Percentiles rank a stretch among this genome's conserved stretches.
Evolutionary conservation across 371 early-diverging fungal genomes (phyloP).

Genomic region (Sporodiniella umbellata): DNA sequence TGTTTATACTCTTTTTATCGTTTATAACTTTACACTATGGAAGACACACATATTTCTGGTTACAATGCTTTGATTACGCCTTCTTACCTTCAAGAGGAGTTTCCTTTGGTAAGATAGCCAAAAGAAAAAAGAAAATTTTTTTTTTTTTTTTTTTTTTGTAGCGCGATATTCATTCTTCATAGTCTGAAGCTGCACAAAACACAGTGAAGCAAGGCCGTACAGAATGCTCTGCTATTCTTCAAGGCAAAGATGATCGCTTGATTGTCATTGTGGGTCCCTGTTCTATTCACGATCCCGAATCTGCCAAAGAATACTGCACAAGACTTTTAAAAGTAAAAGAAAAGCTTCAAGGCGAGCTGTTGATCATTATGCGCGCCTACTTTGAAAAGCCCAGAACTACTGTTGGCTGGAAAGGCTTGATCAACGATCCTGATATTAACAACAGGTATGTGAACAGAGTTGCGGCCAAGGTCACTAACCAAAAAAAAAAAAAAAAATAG

Average conservation of each 20-base stretch:
- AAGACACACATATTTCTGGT: constrained; percentile 61
- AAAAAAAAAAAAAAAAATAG: constrained; percentile 17
- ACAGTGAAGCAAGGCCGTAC: constrained; percentile 58
- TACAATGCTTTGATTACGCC: constrained; percentile 62
- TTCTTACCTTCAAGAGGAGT: constrained; percentile 58
- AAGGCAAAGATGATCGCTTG: constrained; percentile 80
- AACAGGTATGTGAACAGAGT: too few species aligned
- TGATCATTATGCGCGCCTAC: constrained; percentile 90
- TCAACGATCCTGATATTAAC: constrained; percentile 88
- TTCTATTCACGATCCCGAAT: constrained; percentile 83
- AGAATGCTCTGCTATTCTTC: constrained; percentile 67
- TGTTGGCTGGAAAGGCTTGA: constrained; percentile 93
- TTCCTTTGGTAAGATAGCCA: constrained; percentile 55
- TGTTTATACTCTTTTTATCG: not conserved
- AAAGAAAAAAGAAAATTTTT: too few species aligned
- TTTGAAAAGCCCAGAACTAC: constrained; percentile 96
- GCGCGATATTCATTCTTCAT: not conserved
- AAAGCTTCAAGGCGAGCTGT: constrained; percentile 57
- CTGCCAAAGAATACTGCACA: constrained; percentile 78
- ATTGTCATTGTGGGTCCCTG: constrained; percentile 93
- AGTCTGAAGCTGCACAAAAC: constrained; percentile 31
- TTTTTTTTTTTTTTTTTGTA: too few species aligned
- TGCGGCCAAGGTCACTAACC: too few species aligned
- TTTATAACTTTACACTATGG: constrained; percentile 34
- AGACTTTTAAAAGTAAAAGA: constrained; percentile 60